Percentiles rank a stretch among this genome's conserved stretches.
These are phyloP conservation scores for Grosmannia clavigera DNA, from an alignment of 2,329 filamentous ascomycete species.

Conservation along the genomic window DNA sequence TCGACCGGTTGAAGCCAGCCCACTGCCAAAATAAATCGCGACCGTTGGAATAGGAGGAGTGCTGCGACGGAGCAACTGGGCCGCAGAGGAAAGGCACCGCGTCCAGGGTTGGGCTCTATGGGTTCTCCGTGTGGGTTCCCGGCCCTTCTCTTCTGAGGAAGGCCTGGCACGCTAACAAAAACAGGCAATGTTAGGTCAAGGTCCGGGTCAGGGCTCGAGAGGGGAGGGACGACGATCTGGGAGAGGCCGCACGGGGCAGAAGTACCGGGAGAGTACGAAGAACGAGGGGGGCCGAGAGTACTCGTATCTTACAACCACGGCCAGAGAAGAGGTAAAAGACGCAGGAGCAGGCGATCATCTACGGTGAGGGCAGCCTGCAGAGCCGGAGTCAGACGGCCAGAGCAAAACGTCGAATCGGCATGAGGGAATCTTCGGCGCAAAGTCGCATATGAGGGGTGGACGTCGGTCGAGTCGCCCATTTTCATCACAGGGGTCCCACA, in stretches of 20 bases:
- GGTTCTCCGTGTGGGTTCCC: not conserved
- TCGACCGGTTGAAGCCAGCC: not conserved
- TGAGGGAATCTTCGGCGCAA: not conserved
- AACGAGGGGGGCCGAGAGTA: not conserved
- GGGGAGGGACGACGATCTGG: not conserved
- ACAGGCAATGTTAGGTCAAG: not conserved
- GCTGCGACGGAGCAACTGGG: not conserved
- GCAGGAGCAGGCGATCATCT: not conserved
- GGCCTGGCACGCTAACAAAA: conserved; percentile 1
- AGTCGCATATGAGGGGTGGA: not conserved
- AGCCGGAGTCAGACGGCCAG: not conserved
- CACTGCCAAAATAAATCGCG: not conserved
- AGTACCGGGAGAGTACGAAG: not conserved
- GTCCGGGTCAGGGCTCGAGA: not conserved
- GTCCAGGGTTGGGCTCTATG: not conserved
- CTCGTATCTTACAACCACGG: not conserved
- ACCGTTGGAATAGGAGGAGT: not conserved
- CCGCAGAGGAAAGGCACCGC: not conserved
- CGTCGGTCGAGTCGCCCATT: not conserved
- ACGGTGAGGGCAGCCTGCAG: not conserved
- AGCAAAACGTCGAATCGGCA: not conserved
- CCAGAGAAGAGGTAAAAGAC: not conserved
- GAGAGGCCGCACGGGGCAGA: not conserved
- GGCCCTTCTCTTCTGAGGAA: not conserved
- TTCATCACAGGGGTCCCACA: not conserved